These are phyloP conservation scores for Nakazawaea ambrosiae DNA, from an alignment of 805 yeast genomes.

Conservation along the genomic window DNA sequence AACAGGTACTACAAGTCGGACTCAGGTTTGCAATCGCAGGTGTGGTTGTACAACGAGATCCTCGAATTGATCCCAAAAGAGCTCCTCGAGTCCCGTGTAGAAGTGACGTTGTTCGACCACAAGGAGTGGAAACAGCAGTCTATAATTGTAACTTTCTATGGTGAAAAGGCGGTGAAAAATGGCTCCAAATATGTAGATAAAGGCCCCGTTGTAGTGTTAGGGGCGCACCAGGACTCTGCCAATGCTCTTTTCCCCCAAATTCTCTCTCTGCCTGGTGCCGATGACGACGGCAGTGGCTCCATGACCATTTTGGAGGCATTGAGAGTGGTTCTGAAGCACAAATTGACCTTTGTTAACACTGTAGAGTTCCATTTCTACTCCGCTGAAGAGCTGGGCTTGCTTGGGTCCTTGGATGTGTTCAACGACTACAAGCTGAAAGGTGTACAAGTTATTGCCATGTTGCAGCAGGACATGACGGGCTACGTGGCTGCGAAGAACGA, in stretches of 20 bases:
- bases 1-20: slow-evolving; percentile 73
- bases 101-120: slow-evolving; percentile 51
- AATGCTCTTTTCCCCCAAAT: slow-evolving; percentile 65
- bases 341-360: slow-evolving; percentile 39
- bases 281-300: slow-evolving; percentile 89
- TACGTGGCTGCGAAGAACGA: slow-evolving; percentile 47
- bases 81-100: slow-evolving; percentile 19
- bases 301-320: slow-evolving; percentile 72
- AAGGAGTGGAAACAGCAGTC: slow-evolving; percentile 73
- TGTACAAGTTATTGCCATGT: slow-evolving; percentile 65
- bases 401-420: slow-evolving; percentile 81
- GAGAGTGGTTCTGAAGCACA: slow-evolving; percentile 40
- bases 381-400: slow-evolving; percentile 89
- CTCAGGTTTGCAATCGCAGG: slow-evolving; percentile 62
- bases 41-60: slow-evolving; percentile 56
- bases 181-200: slow-evolving; percentile 18
- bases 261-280: slow-evolving; percentile 87
- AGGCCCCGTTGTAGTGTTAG: slow-evolving; percentile 57
- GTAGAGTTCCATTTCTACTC: slow-evolving; percentile 92
- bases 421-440: slow-evolving; percentile 38
- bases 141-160: slow-evolving; percentile 58
- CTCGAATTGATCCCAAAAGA: slow-evolving; percentile 18
- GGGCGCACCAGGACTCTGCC: slow-evolving; percentile 85
- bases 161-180: slow-evolving; percentile 29
- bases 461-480: slow-evolving; percentile 96